These are phyloP conservation scores for Hibiscus mutabilis DNA, from an alignment of 345 rosid genomes.

Conservation along the genomic window DNA sequence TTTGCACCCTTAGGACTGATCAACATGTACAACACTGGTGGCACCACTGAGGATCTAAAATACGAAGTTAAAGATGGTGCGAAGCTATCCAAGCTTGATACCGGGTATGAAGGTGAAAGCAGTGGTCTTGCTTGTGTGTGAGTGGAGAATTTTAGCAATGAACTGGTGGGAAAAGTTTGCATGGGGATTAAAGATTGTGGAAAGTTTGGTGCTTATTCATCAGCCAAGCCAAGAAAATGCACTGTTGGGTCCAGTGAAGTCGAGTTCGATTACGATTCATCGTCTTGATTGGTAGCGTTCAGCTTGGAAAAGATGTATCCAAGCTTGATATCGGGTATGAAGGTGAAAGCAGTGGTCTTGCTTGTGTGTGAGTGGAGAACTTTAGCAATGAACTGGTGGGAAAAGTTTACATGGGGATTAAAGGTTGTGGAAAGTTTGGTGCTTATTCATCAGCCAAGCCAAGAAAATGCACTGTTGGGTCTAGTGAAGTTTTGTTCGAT, in stretches of 20 bases:
- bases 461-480: constrained; percentile 51
- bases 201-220: constrained; percentile 63
- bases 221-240: constrained; percentile 62
- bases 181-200: constrained; percentile 72
- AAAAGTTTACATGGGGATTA: constrained; percentile 46
- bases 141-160: constrained; percentile 25
- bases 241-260: constrained; percentile 43
- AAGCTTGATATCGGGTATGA: constrained; percentile 21
- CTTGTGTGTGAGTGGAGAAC: constrained; percentile 22
- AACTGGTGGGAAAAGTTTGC: constrained; percentile 38
- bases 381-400: constrained; percentile 34
- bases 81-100: too few species aligned
- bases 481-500: constrained; percentile 35
- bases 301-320: constrained; percentile 30
- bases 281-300: constrained; percentile 44
- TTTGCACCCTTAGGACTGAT: too few species aligned
- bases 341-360: constrained; percentile 3
- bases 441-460: constrained; percentile 69
- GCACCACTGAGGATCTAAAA: too few species aligned
- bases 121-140: constrained; percentile 5
- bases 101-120: too few species aligned
- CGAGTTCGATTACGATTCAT: constrained; percentile 40
- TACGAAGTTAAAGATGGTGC: too few species aligned
- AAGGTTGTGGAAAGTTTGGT: constrained; percentile 78
- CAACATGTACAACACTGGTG: too few species aligned